Evolutionary conservation across 2,329 filamentous ascomycete genomes (phyloP).

Genomic region (Aspergillus sp.): DNA sequence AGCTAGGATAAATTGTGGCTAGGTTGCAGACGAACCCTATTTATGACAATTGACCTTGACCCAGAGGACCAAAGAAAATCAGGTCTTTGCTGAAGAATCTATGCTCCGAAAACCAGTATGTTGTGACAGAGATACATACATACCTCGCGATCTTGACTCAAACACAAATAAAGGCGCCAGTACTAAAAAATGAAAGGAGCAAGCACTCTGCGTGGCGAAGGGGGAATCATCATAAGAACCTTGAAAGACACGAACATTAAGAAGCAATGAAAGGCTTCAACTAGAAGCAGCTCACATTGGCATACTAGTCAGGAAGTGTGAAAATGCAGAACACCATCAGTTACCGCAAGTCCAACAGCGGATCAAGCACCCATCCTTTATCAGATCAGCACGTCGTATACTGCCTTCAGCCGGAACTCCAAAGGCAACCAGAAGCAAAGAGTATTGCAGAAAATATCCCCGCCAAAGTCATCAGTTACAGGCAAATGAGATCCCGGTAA

Average conservation of each 20-base stretch:
- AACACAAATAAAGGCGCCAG: conserved; percentile 10
- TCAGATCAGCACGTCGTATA: conserved; percentile 7
- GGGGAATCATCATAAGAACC: conserved; percentile 31
- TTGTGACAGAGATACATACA: not conserved
- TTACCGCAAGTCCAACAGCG: not conserved
- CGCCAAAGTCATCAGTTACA: conserved; percentile 23
- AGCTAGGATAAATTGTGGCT: not conserved
- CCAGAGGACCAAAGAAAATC: not conserved
- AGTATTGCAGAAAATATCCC: conserved; percentile 16
- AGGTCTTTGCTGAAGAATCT: not conserved
- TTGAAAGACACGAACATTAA: conserved; percentile 13
- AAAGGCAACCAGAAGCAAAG: conserved; percentile 15
- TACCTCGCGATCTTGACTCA: conserved; percentile 5
- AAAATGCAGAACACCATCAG: not conserved
- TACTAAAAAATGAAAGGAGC: conserved; percentile 16
- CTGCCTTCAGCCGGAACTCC: conserved; percentile 19
- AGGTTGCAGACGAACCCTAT: not conserved
- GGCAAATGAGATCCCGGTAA: conserved; percentile 17
- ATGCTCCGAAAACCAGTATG: not conserved
- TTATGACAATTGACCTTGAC: not conserved
- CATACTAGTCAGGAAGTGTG: conserved; percentile 10
- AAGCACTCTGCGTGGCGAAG: conserved; percentile 19
- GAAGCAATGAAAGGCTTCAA: conserved; percentile 2
- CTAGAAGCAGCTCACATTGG: conserved; percentile 9
- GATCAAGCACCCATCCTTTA: not conserved